Evolutionary conservation across 176 grass and related monocot species (phyloP).

Genomic region (Musa beccarii): DNA sequence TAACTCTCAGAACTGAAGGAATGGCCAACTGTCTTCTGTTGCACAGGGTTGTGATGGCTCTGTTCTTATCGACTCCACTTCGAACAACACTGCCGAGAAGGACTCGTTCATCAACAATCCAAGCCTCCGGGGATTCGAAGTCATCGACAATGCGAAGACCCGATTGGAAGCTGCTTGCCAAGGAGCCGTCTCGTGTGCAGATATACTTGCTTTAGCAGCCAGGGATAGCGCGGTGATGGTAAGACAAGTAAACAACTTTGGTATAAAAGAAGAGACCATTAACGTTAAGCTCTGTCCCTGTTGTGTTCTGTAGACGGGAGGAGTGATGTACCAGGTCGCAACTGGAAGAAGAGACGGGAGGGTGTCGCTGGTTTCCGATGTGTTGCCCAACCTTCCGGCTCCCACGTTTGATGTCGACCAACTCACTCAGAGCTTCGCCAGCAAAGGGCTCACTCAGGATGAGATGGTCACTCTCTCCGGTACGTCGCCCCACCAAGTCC

Average conservation of each 20-base stretch:
- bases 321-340: constrained; percentile 31
- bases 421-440: constrained; percentile 35
- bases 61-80: constrained; percentile 3
- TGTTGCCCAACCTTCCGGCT: constrained; percentile 15
- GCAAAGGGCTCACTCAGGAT: constrained; percentile 34
- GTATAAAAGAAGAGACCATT: not conserved
- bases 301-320: constrained; percentile 32
- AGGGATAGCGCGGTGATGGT: constrained; percentile 2
- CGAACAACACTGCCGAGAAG: constrained; percentile 10
- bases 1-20: not conserved
- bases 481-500: constrained; percentile 27
- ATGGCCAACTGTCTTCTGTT: not conserved
- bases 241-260: not conserved
- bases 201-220: constrained; percentile 10
- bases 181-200: constrained; percentile 6
- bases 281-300: not conserved
- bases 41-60: constrained; percentile 13
- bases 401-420: constrained; percentile 25
- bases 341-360: constrained; percentile 55
- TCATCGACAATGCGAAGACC: constrained; percentile 9
- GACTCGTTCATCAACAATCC: constrained; percentile 4
- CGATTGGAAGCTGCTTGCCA: not conserved
- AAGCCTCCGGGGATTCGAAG: constrained; percentile 7
- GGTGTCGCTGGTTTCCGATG: constrained; percentile 33
- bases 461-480: constrained; percentile 37